phyloP scores from a whole-genome alignment of 176 grass and related monocot genomes.

The Hordeum vulgare region DNA sequence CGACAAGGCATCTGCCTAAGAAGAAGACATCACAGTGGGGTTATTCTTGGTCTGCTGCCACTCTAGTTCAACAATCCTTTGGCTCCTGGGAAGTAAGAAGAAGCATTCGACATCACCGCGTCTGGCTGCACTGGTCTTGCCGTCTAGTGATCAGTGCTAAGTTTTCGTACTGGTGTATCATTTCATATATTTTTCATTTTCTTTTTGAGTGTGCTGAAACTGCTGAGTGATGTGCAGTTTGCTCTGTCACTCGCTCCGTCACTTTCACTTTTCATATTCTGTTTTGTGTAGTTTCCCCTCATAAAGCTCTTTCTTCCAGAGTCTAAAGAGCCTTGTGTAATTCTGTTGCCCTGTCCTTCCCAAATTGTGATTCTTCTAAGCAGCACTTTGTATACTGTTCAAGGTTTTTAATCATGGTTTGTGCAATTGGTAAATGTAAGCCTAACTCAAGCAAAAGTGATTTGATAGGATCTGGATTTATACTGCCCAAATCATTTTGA shows the following conservation, averaged over 20 bases:
- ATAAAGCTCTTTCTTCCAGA: neutral
- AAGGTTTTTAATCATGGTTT: neutral
- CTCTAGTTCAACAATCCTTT: neutral
- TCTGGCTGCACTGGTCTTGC: neutral
- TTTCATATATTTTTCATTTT: neutral
- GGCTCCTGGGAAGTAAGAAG: neutral
- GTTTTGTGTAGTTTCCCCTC: neutral
- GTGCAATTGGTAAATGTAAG: neutral
- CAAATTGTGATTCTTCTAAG: neutral
- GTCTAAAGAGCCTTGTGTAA: neutral
- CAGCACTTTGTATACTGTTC: neutral
- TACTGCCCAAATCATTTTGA: neutral
- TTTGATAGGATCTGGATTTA: neutral
- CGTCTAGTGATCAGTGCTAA: neutral
- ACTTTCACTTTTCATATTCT: neutral
- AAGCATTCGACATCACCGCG: constrained; percentile 7
- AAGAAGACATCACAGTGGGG: neutral
- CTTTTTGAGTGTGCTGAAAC: constrained; percentile 16
- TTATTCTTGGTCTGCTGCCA: neutral
- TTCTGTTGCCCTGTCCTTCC: neutral
- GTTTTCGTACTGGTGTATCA: neutral
- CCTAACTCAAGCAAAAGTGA: neutral
- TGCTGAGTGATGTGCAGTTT: constrained; percentile 33
- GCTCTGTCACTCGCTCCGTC: neutral
- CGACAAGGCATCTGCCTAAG: constrained; percentile 34